These are phyloP conservation scores for Hordeum marinum DNA, from an alignment of 176 grass and related monocot species.

Conservation along the genomic window DNA sequence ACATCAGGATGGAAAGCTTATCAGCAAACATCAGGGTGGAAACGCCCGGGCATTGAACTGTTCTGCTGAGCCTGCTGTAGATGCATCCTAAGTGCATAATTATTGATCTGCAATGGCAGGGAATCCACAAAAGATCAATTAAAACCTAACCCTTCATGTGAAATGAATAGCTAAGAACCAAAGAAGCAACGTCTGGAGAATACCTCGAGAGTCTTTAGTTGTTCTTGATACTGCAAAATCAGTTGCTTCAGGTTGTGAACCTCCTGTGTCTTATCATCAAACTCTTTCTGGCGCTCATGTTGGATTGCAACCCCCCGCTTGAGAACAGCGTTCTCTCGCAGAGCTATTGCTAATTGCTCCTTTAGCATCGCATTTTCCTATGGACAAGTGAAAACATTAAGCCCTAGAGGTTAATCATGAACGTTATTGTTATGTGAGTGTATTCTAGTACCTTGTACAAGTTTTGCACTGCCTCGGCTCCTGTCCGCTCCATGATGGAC, in stretches of 20 bases:
- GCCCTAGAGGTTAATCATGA: neutral
- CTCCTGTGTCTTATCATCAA: slow-evolving; percentile 46
- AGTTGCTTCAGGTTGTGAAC: slow-evolving; percentile 52
- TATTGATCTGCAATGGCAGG: slow-evolving; percentile 46
- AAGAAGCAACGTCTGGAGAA: neutral
- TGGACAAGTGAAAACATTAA: slow-evolving; percentile 10
- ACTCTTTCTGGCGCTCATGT: slow-evolving; percentile 71
- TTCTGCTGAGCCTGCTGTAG: slow-evolving; percentile 61
- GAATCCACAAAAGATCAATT: neutral
- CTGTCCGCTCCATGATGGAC: slow-evolving; percentile 40
- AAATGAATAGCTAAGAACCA: neutral
- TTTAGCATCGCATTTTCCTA: slow-evolving; percentile 68
- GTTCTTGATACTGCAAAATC: slow-evolving; percentile 59
- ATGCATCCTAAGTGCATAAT: slow-evolving; percentile 61
- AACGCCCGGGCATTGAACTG: slow-evolving; percentile 46
- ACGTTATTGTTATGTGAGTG: neutral
- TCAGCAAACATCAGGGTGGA: slow-evolving; percentile 59
- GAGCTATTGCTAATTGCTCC: slow-evolving; percentile 43
- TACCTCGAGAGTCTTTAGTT: slow-evolving; percentile 75
- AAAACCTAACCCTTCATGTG: neutral
- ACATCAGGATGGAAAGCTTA: slow-evolving; percentile 35
- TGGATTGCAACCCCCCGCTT: slow-evolving; percentile 73
- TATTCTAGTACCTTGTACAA: slow-evolving; percentile 55
- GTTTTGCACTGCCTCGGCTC: slow-evolving; percentile 49
- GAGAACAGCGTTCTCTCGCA: slow-evolving; percentile 66